Evolutionary conservation across 768 basidiomycete genomes (phyloP), one percentile per base, ranked within the genome.

Genomic region (Galerina sulciceps): DNA sequence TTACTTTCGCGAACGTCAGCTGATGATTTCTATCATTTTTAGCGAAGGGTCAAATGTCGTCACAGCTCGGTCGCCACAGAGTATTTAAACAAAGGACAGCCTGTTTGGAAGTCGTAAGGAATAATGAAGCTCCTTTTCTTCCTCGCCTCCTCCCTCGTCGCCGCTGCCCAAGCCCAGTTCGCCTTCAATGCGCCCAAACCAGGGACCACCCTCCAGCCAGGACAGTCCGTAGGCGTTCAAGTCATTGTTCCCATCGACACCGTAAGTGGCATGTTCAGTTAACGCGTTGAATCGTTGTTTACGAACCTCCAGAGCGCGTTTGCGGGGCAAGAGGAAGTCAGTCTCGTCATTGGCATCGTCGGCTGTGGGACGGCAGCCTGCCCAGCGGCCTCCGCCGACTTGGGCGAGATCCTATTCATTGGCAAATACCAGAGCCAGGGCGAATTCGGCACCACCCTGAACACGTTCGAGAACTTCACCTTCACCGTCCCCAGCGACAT

Each of bases 271-370:
- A 10, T 15, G n/a, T 35, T 49, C 6, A 18, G 2, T 26, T 49
- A 11, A 6, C 18, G 35, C 4, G n/a, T 49, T 4, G 2, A 6
- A 17, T 37, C 11, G 8, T 37, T 37, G 18, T 23, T 49, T 11
- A 53, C 23, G 15, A 18, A 34, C 23, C 23, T 42, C 41, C 34
- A 59, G 58, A 59, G 58, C 35, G 52, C 52, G 17, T 35, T 48
- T 20, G 52, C 58, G n/a, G 58, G 58, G 23, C 23, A 47, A 20
- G 51, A 8, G 46, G 58, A 59, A n/a, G 52, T 59, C 46, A 48
- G 52, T 38, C 36, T 59, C 9, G 58, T 54, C 37, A 59, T 59
- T 26, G 58, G 58, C 15, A 54, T 59, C 34, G 58, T 53, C 15
- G 44, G 37, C 15, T 59, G 58, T 18, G 52, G 44, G n/a, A 43